Percentiles rank a stretch among this genome's conserved stretches.
Conservation (phyloP, 2,329 filamentous ascomycete species). For the Ophiostoma sp. region DNA sequence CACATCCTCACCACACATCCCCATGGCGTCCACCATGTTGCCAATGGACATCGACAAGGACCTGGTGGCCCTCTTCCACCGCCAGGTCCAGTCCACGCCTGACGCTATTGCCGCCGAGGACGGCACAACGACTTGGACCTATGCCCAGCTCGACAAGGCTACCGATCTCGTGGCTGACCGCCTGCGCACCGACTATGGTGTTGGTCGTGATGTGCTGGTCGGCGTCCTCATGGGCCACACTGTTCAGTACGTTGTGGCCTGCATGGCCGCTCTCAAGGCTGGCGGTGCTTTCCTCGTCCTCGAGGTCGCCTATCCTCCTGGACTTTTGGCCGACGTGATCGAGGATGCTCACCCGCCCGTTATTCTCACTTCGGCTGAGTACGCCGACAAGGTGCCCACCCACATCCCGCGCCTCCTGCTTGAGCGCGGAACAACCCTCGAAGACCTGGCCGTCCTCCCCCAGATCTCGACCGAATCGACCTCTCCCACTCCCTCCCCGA, state of each 20-base stretch:
- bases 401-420: conserved; percentile 65
- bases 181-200: conserved; percentile 62
- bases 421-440: conserved; percentile 44
- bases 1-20: neutral
- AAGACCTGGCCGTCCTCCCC: neutral
- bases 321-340: conserved; percentile 72
- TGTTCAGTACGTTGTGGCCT: conserved; percentile 77
- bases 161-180: conserved; percentile 64
- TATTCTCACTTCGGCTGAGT: conserved; percentile 66
- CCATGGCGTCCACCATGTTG: neutral
- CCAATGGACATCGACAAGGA: conserved; percentile 69
- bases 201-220: conserved; percentile 71
- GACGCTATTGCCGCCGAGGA: conserved; percentile 72
- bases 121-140: conserved; percentile 65
- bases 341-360: conserved; percentile 72
- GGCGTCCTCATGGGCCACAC: conserved; percentile 74
- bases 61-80: conserved; percentile 67
- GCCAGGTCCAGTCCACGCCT: conserved; percentile 68
- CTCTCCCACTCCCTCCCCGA: conserved; percentile 60
- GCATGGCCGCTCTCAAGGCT: conserved; percentile 73
- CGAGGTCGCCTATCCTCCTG: conserved; percentile 75
- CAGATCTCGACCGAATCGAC: conserved; percentile 33
- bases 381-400: conserved; percentile 65
- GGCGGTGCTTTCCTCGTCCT: conserved; percentile 79
- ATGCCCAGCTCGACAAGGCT: conserved; percentile 68